Evolutionary conservation across 2,329 filamentous ascomycete species (phyloP), one percentile per base, ranked within the genome.

Genomic region (Cryoendolithus antarcticus): DNA sequence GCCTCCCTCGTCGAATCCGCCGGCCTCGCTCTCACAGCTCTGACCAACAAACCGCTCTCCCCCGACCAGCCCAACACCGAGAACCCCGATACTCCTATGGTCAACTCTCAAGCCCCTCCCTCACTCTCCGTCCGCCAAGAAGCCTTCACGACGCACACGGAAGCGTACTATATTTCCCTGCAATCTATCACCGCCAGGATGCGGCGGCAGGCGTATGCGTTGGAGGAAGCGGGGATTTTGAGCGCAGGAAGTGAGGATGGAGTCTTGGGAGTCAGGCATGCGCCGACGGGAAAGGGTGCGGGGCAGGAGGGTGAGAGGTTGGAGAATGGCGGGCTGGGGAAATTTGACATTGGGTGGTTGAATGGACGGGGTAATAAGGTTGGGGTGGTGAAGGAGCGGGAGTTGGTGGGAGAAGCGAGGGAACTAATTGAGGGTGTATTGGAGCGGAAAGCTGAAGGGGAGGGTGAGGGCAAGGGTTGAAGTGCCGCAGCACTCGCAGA

Each of bases 311-410:
- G 44, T 9, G 52, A 55, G 28, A 19, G 5, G 15, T 5, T 19
- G 5, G 15, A 19, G 15, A 69, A 69, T 48, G 64, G 62, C 9
- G 67, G 67, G 6, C 48, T 70, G 33, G 67, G 67, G 5, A 58
- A 62, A 64, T 67, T 95, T 38, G 88, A 95, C 56, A 80, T 93
- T 9, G 88, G 88, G 27, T 89, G 83, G 75, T 62, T 96, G 51
- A 96, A 95, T 57, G 88, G 84, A 52, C 74, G 85, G 41, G 85
- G 83, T 45, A 81, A 83, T 47, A 80, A 80, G 46, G 82, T 93
- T 13, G 84, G 84, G 41, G 75, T 79, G 52, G 81, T 85, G 46
- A 91, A 89, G 70, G 86, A 93, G 55, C 74, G 75, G 2, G 85
- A 95, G 62, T 63, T 93, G 33, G 81, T 89, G 76, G 70, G 67